A percentile compares a stretch with the other conserved stretches of the same genome.
phyloP scores from a whole-genome alignment of 345 rosid genomes.

The Salix caprea region DNA sequence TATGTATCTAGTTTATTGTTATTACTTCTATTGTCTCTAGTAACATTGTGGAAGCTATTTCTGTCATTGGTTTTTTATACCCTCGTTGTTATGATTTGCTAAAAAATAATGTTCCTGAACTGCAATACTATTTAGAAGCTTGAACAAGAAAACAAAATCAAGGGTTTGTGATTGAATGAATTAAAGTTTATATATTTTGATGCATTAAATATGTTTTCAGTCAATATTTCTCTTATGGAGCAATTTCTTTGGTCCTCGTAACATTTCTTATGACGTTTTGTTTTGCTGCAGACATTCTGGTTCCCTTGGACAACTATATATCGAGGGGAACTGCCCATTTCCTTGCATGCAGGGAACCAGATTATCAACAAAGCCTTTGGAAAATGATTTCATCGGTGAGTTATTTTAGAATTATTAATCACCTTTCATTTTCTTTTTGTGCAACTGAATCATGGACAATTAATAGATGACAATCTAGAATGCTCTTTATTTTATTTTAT shows the following conservation, averaged over 20 bases:
- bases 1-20: constrained; percentile 19
- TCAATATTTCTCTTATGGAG: background rate
- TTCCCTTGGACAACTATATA: constrained; percentile 93
- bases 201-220: background rate
- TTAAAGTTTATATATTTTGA: background rate
- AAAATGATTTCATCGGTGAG: constrained; percentile 88
- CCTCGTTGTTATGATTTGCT: background rate
- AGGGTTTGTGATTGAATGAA: background rate
- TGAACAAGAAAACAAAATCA: background rate
- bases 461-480: background rate
- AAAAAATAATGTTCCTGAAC: background rate
- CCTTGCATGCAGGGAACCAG: constrained; percentile 81
- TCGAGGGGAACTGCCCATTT: constrained; percentile 92
- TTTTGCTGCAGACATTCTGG: constrained; percentile 70
- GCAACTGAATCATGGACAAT: background rate
- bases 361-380: constrained; percentile 97
- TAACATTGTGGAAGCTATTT: background rate
- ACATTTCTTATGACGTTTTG: constrained; percentile 7
- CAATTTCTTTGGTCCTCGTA: background rate
- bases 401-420: background rate
- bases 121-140: background rate
- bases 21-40: background rate
- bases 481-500: background rate
- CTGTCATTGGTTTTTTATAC: background rate
- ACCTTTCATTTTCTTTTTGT: background rate